Evolutionary conservation across 192 early-diverging fungal genomes (phyloP).

Genomic region (Coemansia sp.): DNA sequence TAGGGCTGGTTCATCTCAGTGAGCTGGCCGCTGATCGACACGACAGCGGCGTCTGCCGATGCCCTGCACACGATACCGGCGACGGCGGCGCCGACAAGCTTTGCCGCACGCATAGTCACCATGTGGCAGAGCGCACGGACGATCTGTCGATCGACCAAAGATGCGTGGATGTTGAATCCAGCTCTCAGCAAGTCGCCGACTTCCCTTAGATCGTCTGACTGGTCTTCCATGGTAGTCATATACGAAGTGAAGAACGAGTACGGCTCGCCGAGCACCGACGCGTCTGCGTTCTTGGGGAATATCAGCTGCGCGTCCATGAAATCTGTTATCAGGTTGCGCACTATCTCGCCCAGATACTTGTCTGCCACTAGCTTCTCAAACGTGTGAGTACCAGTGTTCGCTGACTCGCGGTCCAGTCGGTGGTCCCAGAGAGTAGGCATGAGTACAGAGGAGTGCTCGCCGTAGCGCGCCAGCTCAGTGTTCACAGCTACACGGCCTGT

Average conservation of each 20-base stretch:
- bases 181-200: constrained; percentile 71
- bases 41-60: constrained; percentile 5
- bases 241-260: constrained; percentile 78
- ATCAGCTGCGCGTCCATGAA: constrained; percentile 79
- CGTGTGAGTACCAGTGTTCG: constrained; percentile 75
- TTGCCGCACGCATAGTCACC: constrained; percentile 81
- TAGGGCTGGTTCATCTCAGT: constrained; percentile 56
- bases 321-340: constrained; percentile 77
- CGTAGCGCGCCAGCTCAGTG: constrained; percentile 92
- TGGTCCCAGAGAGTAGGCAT: constrained; percentile 80
- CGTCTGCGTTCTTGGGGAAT: constrained; percentile 58
- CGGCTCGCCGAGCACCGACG: constrained; percentile 57
- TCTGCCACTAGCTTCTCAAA: constrained; percentile 96
- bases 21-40: constrained; percentile 48
- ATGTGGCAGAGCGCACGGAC: constrained; percentile 79
- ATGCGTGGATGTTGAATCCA: constrained; percentile 65
- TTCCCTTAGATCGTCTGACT: constrained; percentile 60
- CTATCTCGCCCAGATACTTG: constrained; percentile 93
- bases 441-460: constrained; percentile 66
- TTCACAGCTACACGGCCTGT: constrained; percentile 77
- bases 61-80: constrained; percentile 54
- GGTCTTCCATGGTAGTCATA: constrained; percentile 77
- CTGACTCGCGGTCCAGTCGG: constrained; percentile 77
- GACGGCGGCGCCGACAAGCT: constrained; percentile 67
- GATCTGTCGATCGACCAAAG: constrained; percentile 76